phyloP scores from a whole-genome alignment of 108 stramenopile species.

The Cyclotella kingstonii region DNA sequence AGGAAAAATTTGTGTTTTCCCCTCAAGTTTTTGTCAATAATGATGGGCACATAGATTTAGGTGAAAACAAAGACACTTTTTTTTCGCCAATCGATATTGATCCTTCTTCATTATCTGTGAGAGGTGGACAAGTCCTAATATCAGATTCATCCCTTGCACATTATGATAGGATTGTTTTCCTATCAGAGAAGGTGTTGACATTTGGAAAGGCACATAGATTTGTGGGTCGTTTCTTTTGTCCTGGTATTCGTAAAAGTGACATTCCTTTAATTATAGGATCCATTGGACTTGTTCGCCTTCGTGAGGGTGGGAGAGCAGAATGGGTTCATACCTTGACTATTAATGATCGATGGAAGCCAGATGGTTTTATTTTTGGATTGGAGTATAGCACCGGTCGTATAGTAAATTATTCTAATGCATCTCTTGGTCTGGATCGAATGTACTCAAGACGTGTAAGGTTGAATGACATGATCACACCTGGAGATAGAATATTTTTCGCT shows the following conservation, averaged over 20 bases:
- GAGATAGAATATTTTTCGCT: constrained; percentile 23
- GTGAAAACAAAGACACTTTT: neutral
- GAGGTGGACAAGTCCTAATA: constrained; percentile 8
- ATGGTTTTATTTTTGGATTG: constrained; percentile 23
- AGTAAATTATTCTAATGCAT: constrained; percentile 2
- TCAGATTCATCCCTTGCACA: neutral
- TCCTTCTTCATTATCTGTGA: too few relatives aligned
- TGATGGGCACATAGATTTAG: neutral
- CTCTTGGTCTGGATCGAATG: neutral
- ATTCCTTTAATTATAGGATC: constrained; percentile 14
- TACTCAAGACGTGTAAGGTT: neutral
- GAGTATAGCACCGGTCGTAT: constrained; percentile 18
- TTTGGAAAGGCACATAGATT: constrained; percentile 6
- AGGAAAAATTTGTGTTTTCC: constrained; percentile 27
- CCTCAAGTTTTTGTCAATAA: neutral
- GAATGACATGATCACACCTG: neutral
- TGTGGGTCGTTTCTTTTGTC: constrained; percentile 34
- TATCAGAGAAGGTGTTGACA: constrained; percentile 2
- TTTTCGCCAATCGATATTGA: neutral
- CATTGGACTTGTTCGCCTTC: constrained; percentile 15
- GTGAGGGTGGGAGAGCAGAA: constrained; percentile 2
- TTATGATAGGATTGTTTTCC: neutral
- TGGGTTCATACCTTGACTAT: constrained; percentile 17
- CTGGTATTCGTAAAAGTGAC: neutral
- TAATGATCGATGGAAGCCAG: constrained; percentile 2